Base-by-base conservation (phyloP, 306 rosid species). In the Gastrolobium villosum region DNA sequence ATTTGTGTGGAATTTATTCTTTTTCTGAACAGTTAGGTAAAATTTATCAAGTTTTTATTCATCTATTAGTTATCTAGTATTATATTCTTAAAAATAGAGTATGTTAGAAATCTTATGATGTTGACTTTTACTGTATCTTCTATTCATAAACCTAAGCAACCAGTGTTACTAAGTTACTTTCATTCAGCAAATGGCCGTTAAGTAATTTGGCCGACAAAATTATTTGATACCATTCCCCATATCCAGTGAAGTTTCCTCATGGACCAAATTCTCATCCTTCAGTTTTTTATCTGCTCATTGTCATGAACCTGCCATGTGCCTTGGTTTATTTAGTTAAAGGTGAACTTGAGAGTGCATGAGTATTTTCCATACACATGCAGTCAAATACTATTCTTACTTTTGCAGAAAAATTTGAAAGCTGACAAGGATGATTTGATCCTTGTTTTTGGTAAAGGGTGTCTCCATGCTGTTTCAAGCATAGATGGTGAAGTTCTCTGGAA, bases 401-500 rank as follows among this genome's bases (percentile, higher is more conserved):
- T 88, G 89, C 96, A 96, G 99, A 83, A 81, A 84, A 88, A 82
- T 76, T 83, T 88, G 88, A 93, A 88, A 84, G 88, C 86, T 39
- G 89, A 90, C 78, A 91, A 84, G 87, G 94, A 90, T 72, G 92
- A 89, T 45, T 41, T 84, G 84, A 87, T 96, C 85, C 91, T 93
- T 78, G 93, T 86, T 84, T 92, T 75, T 65, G 81, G 97, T 50
- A 86, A 86, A 79, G 94, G 97, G 59, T 72, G 77, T 83, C 90
- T 93, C 73, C 91, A 93, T 87, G 94, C 94, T 80, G 70, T 96
- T 85, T 93, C 99, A 39, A 54, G 93, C 82, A 81, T 91, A 60
- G 92, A 88, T 35, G 99, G 99, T 34, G 91, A 88, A 70, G 76
- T 88, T 84, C 85, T 93, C 63, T 96, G 98, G 99, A 90, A 55